Conservation (phyloP, 495 filamentous ascomycete species). For the Neurospora terricola region DNA sequence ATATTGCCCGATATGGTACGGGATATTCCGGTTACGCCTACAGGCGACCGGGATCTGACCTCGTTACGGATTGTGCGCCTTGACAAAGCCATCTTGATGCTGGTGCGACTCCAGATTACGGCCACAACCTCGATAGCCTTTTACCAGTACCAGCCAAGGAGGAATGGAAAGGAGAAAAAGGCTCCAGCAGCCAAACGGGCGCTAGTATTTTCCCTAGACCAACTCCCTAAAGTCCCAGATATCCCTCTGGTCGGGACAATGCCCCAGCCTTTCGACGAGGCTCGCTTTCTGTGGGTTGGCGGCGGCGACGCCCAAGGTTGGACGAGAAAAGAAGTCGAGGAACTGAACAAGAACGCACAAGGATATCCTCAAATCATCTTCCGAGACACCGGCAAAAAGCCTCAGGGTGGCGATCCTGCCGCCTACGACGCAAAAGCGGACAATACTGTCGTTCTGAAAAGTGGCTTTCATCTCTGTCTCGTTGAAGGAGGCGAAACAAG, state of each 20-base stretch:
- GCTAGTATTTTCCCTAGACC: slow-evolving; percentile 9
- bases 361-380: background rate
- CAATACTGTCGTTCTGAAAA: background rate
- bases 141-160: background rate
- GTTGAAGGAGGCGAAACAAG: background rate
- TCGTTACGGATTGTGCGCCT: slow-evolving; percentile 2
- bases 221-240: slow-evolving; percentile 12
- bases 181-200: background rate
- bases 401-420: background rate
- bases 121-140: background rate
- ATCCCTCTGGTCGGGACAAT: slow-evolving; percentile 28
- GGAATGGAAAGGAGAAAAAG: background rate
- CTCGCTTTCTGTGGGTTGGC: slow-evolving; percentile 28
- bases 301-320: slow-evolving; percentile 3
- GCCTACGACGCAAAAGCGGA: background rate
- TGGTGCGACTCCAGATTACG: slow-evolving; percentile 6
- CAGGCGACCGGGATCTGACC: background rate
- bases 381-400: background rate
- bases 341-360: background rate
- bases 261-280: slow-evolving; percentile 33
- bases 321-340: background rate
- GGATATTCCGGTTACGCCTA: slow-evolving; percentile 2
- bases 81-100: background rate
- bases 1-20: background rate
- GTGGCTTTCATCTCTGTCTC: background rate